Base-by-base conservation (phyloP, 345 rosid genomes). In the Rhodamnia rubescens region DNA sequence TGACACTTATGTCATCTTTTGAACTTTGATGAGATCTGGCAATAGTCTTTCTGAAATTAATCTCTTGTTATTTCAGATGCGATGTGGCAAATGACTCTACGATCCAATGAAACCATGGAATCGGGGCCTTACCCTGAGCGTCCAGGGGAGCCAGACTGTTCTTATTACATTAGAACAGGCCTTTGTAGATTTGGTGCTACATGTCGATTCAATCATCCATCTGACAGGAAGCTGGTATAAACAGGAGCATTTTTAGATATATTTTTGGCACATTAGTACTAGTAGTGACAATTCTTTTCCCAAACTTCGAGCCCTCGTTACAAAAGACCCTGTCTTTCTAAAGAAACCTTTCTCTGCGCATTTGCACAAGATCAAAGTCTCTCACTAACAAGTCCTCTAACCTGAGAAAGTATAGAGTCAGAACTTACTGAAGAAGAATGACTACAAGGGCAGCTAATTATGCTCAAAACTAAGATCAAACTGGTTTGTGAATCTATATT, bases 141-240 rank as follows among this genome's bases (percentile, higher is more conserved):
- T 57, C 94, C 95, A 51, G 99, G 99, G 83, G 99, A 96, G 90
- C 98, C 93, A 7, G 96, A 96, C 90, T 98, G 99, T 90, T 94
- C 99, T 87, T 96, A 94, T 92, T 98, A 98, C 88, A 95, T 98
- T 84, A 90, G 99, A 90, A 98, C 99, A 69, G 99, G 99, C 54
- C 97, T 98, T 83, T 98, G 99, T 89, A 93, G 99, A 91, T 98
- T 95, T 91, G 94, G 95, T 50, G 88, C 93, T 78, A 93, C 92
- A 27, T 93, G 95, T 84, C 92, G 95, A 81, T 93, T 89, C 88
- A 92, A 93, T 87, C 95, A 93, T 85, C 95, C 99, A 88, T 95
- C 93, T 90, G 96, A 96, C 89, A 89, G 99, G 54, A 96, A 94
- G 91, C 93, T 98, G 99, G 99, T 98, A 93, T 58, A 84, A 29